Conservation (phyloP, 495 filamentous ascomycete genomes). For the Poronia punctata region DNA sequence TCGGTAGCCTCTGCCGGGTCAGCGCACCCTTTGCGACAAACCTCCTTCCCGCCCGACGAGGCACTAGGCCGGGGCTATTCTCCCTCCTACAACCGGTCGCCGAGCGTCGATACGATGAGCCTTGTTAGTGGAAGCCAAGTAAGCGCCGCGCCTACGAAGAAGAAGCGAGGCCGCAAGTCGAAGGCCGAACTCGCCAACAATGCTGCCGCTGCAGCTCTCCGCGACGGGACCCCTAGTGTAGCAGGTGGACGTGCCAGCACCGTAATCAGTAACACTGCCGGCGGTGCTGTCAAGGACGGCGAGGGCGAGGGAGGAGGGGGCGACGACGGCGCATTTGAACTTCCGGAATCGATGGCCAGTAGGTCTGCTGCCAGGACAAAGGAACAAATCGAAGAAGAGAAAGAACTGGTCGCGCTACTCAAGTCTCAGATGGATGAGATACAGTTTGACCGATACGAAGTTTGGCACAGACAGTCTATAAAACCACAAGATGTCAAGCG, state of each 20-base stretch:
- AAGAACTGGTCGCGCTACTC: slow-evolving; percentile 52
- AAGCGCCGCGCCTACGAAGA: slow-evolving; percentile 44
- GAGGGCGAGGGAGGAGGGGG: slow-evolving; percentile 50
- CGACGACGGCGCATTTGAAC: slow-evolving; percentile 58
- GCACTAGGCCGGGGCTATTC: slow-evolving; percentile 31
- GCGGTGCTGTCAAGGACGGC: slow-evolving; percentile 20
- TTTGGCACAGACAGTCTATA: slow-evolving; percentile 65
- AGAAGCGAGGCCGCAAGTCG: slow-evolving; percentile 61
- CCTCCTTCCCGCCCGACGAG: slow-evolving; percentile 70
- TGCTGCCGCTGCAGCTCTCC: slow-evolving; percentile 33
- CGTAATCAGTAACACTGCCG: slow-evolving; percentile 38
- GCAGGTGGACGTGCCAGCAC: slow-evolving; percentile 45
- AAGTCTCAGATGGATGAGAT: slow-evolving; percentile 58
- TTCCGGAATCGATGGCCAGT: slow-evolving; percentile 53
- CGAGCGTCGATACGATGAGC: slow-evolving; percentile 58
- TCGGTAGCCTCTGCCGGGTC: slow-evolving; percentile 43
- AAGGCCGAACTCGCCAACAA: slow-evolving; percentile 52
- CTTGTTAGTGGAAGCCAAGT: slow-evolving; percentile 60
- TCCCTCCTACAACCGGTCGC: slow-evolving; percentile 50
- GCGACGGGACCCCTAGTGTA: slow-evolving; percentile 32
- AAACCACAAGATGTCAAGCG: slow-evolving; percentile 41
- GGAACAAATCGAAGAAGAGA: slow-evolving; percentile 64
- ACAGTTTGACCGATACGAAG: slow-evolving; percentile 67
- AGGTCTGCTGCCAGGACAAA: slow-evolving; percentile 45
- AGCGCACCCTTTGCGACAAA: slow-evolving; percentile 77